Evolutionary conservation across 805 yeast species (phyloP).

Genomic region (Priceomyces melissophilus): DNA sequence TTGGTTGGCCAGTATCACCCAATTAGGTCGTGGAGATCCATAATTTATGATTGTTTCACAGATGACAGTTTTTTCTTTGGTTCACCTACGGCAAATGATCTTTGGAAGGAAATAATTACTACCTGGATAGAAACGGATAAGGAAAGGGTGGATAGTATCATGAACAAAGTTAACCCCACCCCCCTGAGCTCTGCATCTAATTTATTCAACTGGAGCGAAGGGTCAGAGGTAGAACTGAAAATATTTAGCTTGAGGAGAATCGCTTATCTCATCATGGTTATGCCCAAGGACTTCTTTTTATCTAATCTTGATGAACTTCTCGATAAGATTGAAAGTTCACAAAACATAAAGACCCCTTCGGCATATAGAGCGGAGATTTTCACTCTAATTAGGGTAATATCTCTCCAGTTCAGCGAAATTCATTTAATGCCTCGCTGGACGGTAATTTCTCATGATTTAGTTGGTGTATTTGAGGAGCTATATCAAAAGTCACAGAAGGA

Average conservation of each 20-base stretch:
- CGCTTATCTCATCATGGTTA: slow-evolving; percentile 58
- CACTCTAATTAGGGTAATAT: slow-evolving; percentile 59
- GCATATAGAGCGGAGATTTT: slow-evolving; percentile 44
- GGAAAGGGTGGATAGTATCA: slow-evolving; percentile 50
- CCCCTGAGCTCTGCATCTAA: slow-evolving; percentile 48
- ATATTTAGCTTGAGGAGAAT: slow-evolving; percentile 57
- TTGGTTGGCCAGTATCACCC: slow-evolving; percentile 31
- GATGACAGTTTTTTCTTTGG: slow-evolving; percentile 56
- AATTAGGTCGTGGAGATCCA: slow-evolving; percentile 58
- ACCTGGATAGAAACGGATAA: slow-evolving; percentile 66
- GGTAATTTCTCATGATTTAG: slow-evolving; percentile 58
- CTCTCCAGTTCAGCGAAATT: slow-evolving; percentile 57
- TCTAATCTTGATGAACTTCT: slow-evolving; percentile 47
- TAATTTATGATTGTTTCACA: slow-evolving; percentile 61
- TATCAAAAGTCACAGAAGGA: slow-evolving; percentile 22
- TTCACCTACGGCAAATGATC: slow-evolving; percentile 18
- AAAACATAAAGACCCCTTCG: slow-evolving; percentile 28
- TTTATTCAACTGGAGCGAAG: slow-evolving; percentile 70
- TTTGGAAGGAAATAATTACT: slow-evolving; percentile 55
- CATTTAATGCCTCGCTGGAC: slow-evolving; percentile 74
- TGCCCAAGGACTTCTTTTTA: slow-evolving; percentile 56
- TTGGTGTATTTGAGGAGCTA: slow-evolving; percentile 44
- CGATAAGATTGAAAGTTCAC: slow-evolving; percentile 32
- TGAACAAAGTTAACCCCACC: slow-evolving; percentile 26
- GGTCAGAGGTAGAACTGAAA: slow-evolving; percentile 54